Evolutionary conservation across 768 basidiomycete species (phyloP), one percentile per base, ranked within the genome.

Genomic region (Mycena olivaceomarginata): DNA sequence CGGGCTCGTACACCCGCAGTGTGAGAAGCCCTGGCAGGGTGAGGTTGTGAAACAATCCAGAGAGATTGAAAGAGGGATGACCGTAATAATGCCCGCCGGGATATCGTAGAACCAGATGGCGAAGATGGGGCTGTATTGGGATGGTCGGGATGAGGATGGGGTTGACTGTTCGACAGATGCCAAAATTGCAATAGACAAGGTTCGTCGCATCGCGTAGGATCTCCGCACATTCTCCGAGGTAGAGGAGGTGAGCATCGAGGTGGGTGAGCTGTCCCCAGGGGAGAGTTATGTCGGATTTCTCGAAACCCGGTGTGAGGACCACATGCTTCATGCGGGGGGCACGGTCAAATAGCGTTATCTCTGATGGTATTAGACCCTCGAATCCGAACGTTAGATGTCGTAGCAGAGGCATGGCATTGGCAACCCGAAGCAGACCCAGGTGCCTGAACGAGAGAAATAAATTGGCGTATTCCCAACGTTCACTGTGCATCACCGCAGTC

Each of bases 221-320:
- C 56, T 57, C 67, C n/a, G n/a, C 48, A n/a, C 31, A 53, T 41
- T 56, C 67, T 1, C 7, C 8, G 15, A 11, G 20, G 51, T 16
- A 4, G 18, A 67, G 51, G 8, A 4, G 56, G 67, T 0, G 16
- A 9, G 37, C 67, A 2, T 40, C 7, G 22, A 71, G 37, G 31
- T 20, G 25, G 9, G 69, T 70, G 7, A 70, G 9, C 18, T 70
- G 69, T 12, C 5, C 43, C 69, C 56, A 70, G 4, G 65, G 65
- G 31, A 31, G 31, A 31, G 31, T 31, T 31, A 31, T 31, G 31
- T 2, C 2, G 3, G 31, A 31, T 31, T 31, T 31, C 3, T 31
- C 31, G 31, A 31, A 31, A 3, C 31, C 31, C 31, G 31, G 2
- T 31, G 31, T 31, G 31, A 31, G 31, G 31, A 4, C 31, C 31